Conservation (phyloP, 345 rosid species). For the Aquilaria malaccensis region DNA sequence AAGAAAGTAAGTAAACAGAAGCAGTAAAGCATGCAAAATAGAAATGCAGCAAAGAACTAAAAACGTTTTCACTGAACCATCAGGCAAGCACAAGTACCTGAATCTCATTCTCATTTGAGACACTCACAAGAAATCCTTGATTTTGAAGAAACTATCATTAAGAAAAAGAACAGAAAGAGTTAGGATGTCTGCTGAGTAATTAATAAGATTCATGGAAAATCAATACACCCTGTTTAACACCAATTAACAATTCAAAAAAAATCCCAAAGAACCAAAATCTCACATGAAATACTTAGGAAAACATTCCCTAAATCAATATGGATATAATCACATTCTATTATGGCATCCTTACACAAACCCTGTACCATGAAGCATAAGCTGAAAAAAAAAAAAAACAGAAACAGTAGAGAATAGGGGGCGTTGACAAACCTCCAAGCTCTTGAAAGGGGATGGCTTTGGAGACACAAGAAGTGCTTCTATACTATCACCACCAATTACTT, state of each 20-base stretch:
- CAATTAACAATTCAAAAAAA: background rate
- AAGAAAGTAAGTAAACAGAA: constrained; percentile 4
- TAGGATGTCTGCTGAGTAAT: background rate
- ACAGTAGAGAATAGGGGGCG: background rate
- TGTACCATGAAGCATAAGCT: background rate
- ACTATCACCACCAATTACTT: constrained; percentile 74
- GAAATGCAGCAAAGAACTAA: constrained; percentile 11
- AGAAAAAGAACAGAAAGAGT: constrained; percentile 3
- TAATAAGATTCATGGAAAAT: background rate
- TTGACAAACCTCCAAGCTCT: constrained; percentile 58
- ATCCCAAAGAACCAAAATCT: background rate
- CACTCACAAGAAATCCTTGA: constrained; percentile 60
- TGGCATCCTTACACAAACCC: background rate
- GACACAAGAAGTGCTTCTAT: constrained; percentile 75
- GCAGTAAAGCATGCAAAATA: constrained; percentile 2
- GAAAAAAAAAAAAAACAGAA: background rate
- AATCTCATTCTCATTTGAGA: constrained; percentile 66
- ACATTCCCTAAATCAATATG: background rate
- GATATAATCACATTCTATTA: too few species aligned
- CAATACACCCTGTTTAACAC: too few species aligned
- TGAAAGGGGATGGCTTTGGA: constrained; percentile 62
- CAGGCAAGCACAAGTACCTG: constrained; percentile 45
- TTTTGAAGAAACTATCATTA: constrained; percentile 64
- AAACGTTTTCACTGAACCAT: constrained; percentile 9
- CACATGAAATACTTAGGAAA: background rate